These are phyloP conservation scores for Asterophora parasitica DNA, from an alignment of 768 basidiomycete species.

Conservation along the genomic window DNA sequence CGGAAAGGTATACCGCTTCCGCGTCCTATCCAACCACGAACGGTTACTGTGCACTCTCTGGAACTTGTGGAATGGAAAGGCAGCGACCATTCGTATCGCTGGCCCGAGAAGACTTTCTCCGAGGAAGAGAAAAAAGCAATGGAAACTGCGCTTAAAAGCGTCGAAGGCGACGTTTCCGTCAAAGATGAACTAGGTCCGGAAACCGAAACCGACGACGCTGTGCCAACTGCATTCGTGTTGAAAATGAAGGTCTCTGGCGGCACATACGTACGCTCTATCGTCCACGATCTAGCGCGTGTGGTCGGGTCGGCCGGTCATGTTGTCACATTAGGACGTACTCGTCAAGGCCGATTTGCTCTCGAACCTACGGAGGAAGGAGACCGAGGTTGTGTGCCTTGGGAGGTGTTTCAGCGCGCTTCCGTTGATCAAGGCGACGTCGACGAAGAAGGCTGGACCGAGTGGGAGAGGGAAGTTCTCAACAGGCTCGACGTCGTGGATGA, in stretches of 20 bases:
- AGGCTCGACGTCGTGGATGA: conserved; percentile 54
- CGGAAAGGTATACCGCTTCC: conserved; percentile 87
- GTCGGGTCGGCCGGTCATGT: conserved; percentile 91
- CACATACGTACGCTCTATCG: conserved; percentile 94
- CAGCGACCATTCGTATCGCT: conserved; percentile 66
- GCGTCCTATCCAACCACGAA: conserved; percentile 85
- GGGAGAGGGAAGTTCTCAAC: conserved; percentile 80
- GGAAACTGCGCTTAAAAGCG: conserved; percentile 54
- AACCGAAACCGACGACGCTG: conserved; percentile 27
- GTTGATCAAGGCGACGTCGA: conserved; percentile 49
- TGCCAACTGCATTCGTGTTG: conserved; percentile 78
- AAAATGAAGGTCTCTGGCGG: conserved; percentile 94
- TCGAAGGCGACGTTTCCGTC: conserved; percentile 35
- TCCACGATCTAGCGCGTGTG: conserved; percentile 85
- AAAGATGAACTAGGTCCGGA: conserved; percentile 34
- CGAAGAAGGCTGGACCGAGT: conserved; percentile 65
- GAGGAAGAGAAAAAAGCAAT: conserved; percentile 67
- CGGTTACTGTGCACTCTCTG: conserved; percentile 76
- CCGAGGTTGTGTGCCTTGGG: conserved; percentile 66
- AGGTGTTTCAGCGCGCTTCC: conserved; percentile 60
- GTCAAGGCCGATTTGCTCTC: conserved; percentile 78
- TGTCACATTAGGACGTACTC: conserved; percentile 81
- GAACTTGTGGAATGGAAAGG: conserved; percentile 79
- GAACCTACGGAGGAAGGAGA: conserved; percentile 47
- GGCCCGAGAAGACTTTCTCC: conserved; percentile 69